phyloP scores from a whole-genome alignment of 225 moss, liverwort and hornwort genomes.

The Polytrichum formosum region DNA sequence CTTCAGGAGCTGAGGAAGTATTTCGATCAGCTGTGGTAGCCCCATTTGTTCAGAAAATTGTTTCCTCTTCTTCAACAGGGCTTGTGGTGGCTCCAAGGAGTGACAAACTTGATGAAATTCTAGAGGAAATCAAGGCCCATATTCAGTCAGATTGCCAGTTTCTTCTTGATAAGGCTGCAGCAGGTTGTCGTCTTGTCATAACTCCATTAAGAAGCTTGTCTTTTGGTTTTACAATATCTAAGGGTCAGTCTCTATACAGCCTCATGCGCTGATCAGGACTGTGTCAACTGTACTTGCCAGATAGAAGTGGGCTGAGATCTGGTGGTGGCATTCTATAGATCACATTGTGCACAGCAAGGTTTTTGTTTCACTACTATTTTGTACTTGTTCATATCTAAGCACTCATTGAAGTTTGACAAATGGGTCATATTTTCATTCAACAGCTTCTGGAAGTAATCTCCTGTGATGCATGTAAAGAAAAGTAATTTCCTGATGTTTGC shows the following conservation, averaged over 20 bases:
- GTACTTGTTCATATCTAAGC: too few species aligned
- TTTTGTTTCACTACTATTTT: too few species aligned
- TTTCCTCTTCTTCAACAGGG: slow-evolving; percentile 44
- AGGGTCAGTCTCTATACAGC: background rate
- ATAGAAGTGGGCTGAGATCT: background rate
- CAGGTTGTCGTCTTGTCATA: slow-evolving; percentile 24
- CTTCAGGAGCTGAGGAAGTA: slow-evolving; percentile 77
- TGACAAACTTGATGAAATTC: slow-evolving; percentile 58
- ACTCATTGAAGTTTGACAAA: too few species aligned
- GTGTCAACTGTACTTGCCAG: background rate
- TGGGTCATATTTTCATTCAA: too few species aligned
- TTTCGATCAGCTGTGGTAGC: slow-evolving; percentile 82
- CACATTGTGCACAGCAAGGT: too few species aligned
- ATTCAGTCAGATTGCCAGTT: slow-evolving; percentile 78
- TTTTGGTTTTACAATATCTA: too few species aligned
- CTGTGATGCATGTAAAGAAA: too few species aligned
- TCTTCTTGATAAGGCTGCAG: slow-evolving; percentile 74
- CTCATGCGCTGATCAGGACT: background rate
- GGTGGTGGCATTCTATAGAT: too few species aligned
- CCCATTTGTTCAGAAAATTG: slow-evolving; percentile 63
- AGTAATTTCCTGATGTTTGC: too few species aligned
- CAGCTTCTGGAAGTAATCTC: too few species aligned
- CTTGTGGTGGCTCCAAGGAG: slow-evolving; percentile 47
- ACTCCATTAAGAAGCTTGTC: too few species aligned
- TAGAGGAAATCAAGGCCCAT: slow-evolving; percentile 53